A percentile compares a stretch with the other conserved stretches of the same genome.
Evolutionary conservation across 495 filamentous ascomycete genomes (phyloP).

Genomic region (Hypoxylon trugodes): DNA sequence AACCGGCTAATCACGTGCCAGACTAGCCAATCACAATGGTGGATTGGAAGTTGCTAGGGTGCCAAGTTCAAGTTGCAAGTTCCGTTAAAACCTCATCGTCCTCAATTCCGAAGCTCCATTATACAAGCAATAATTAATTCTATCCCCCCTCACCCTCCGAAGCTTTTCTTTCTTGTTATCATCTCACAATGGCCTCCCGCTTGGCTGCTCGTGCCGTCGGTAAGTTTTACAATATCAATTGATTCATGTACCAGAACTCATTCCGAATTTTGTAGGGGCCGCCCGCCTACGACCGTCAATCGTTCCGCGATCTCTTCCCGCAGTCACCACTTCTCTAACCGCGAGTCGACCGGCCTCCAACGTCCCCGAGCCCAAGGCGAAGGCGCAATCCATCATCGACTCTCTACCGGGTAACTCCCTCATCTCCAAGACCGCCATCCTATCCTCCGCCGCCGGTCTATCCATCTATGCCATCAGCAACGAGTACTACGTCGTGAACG

Average conservation of each 20-base stretch:
- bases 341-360: conserved; percentile 74
- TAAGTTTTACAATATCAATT: conserved; percentile 59
- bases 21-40: conserved; percentile 40
- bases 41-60: conserved; percentile 15
- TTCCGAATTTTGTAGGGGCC: conserved; percentile 71
- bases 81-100: conserved; percentile 62
- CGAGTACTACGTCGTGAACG: conserved; percentile 99
- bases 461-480: conserved; percentile 97
- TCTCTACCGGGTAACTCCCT: conserved; percentile 84
- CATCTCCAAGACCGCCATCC: conserved; percentile 92
- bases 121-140: conserved; percentile 46
- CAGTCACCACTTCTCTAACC: conserved; percentile 71
- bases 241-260: conserved; percentile 29
- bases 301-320: conserved; percentile 73
- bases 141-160: conserved; percentile 52
- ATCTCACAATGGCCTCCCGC: conserved; percentile 90
- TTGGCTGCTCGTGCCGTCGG: conserved; percentile 90
- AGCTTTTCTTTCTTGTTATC: conserved; percentile 35
- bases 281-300: conserved; percentile 83
- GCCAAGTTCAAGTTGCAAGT: conserved; percentile 36
- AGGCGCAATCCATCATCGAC: conserved; percentile 94
- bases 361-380: conserved; percentile 89
- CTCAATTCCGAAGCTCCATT: conserved; percentile 47
- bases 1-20: conserved; percentile 40
- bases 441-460: conserved; percentile 89